These are phyloP conservation scores for Verticillium zaregamsianum DNA, from an alignment of 2,329 filamentous ascomycete genomes.

Conservation along the genomic window DNA sequence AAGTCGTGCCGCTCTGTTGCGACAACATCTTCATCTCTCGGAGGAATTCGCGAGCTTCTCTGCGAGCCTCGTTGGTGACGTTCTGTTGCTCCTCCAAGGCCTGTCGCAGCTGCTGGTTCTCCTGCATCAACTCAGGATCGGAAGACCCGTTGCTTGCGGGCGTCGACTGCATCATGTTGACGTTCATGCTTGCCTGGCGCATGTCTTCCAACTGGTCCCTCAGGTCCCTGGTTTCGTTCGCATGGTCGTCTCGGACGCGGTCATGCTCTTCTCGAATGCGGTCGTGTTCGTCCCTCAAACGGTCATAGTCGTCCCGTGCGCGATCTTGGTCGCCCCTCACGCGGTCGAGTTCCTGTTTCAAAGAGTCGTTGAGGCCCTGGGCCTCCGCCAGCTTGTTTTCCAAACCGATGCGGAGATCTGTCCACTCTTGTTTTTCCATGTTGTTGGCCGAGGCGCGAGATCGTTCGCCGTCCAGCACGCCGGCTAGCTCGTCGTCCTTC, in stretches of 20 bases:
- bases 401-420: constrained; percentile 59
- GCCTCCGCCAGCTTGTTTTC: constrained; percentile 72
- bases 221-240: constrained; percentile 57
- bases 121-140: constrained; percentile 55
- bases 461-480: constrained; percentile 55
- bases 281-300: constrained; percentile 64
- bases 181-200: constrained; percentile 25
- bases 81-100: constrained; percentile 71
- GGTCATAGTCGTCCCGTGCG: constrained; percentile 74
- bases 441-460: constrained; percentile 46
- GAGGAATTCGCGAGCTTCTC: constrained; percentile 77
- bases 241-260: constrained; percentile 64
- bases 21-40: constrained; percentile 87
- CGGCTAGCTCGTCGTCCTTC: constrained; percentile 67
- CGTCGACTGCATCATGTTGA: constrained; percentile 20
- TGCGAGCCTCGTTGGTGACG: constrained; percentile 80
- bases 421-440: constrained; percentile 67
- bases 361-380: constrained; percentile 70
- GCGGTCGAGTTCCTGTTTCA: constrained; percentile 75
- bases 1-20: constrained; percentile 70
- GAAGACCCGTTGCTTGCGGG: constrained; percentile 4
- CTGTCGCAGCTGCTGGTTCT: constrained; percentile 65
- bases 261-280: constrained; percentile 76
- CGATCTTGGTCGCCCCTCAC: constrained; percentile 67
- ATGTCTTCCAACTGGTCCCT: constrained; percentile 58